These are phyloP conservation scores for Fusarium miscanthi DNA, from an alignment of 2,329 filamentous ascomycete species.

Conservation along the genomic window DNA sequence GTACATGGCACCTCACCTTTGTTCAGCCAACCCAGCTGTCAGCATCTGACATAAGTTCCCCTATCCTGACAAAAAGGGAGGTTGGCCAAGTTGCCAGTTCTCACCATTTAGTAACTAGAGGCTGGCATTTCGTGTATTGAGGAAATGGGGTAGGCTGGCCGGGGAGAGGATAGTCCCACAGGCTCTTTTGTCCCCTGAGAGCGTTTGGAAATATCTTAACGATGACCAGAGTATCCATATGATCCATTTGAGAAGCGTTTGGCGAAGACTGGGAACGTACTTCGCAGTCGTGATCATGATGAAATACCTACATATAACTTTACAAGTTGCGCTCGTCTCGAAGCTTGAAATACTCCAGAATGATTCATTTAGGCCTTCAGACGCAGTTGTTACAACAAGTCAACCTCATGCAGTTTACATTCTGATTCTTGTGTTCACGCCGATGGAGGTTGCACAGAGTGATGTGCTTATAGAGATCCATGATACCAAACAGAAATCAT, in stretches of 20 bases:
- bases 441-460: not conserved
- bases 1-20: not conserved
- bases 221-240: not conserved
- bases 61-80: fast-evolving
- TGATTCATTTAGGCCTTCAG: fast-evolving
- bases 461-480: not conserved
- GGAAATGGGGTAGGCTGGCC: not conserved
- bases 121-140: too few species aligned
- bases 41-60: not conserved
- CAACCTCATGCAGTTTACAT: fast-evolving
- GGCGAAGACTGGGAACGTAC: not conserved
- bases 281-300: not conserved
- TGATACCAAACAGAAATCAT: not conserved
- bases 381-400: not conserved
- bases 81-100: not conserved
- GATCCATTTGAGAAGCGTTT: not conserved
- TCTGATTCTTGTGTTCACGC: not conserved
- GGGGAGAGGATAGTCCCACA: fast-evolving
- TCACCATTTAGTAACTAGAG: too few species aligned
- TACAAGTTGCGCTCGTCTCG: not conserved
- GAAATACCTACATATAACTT: fast-evolving
- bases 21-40: not conserved
- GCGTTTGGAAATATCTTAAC: fast-evolving
- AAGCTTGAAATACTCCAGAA: not conserved
- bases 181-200: not conserved